Evolutionary conservation across 176 grass and related monocot genomes (phyloP), one percentile per base, ranked within the genome.

Genomic region (Calamus simplicifolius): DNA sequence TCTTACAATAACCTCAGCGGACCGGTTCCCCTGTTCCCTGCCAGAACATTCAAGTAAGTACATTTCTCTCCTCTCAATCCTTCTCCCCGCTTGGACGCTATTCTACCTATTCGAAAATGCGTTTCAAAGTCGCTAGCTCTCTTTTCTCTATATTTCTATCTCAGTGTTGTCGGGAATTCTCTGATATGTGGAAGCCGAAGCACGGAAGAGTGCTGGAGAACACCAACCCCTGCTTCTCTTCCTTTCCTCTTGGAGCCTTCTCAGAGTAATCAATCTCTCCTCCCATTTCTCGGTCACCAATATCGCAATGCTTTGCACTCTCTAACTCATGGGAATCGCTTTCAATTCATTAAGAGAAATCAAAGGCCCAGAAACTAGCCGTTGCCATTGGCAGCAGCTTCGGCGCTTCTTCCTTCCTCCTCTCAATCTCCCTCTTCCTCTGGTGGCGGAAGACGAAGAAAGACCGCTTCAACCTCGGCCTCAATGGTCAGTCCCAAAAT

Each of bases 1-100:
- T 97, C 92, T 25, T 97, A 77, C 78, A 97, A 97, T 75, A 91
- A 91, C 67, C 92, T 97, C 67, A 85, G 68, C 27, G 87, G 92
- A 19, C 80, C 75, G 61, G 78, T 97, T 25, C 75, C 92, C 23
- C 0, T 62, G 23, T 96, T 91, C 87, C 92, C 87, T 17, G 62
- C 86, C 51, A 73, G 87, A 60, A 97, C 72, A 12, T 97, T 97
- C 77, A 96, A 88, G 92, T 96, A 69, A 57, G 82, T 19, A 57
- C 49, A 23, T 10, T 25, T 13, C 16, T 27, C 54, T 70, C 51
- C 28, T 1, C 28, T 5, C 28, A 3, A 4, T 29, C 28, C 28
- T 29, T 29, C 28, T 29, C 4, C 28, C 28, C 28, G 28, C 28
- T 4, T 29, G 28, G 28, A 29, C 28, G 5, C 61, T 60, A 53